Conservation (phyloP, 495 filamentous ascomycete species). For the Neurospora discreta region DNA sequence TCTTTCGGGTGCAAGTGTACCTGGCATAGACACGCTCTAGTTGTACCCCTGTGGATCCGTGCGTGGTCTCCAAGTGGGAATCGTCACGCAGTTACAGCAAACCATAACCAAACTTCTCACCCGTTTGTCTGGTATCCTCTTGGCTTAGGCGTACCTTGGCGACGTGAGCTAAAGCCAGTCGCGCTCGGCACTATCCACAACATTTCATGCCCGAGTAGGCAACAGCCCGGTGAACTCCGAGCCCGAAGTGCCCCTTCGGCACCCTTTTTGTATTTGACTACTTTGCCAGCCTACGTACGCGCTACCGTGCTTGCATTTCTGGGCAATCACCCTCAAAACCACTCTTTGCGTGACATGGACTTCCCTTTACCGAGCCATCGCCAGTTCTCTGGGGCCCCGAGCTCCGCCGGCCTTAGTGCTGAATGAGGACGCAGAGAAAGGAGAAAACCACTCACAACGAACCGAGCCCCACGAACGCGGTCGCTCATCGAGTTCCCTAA, state of each 20-base stretch:
- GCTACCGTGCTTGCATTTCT: background rate
- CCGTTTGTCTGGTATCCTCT: background rate
- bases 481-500: background rate
- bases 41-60: background rate
- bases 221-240: background rate
- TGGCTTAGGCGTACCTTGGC: background rate
- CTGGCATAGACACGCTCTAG: background rate
- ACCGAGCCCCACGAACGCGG: background rate
- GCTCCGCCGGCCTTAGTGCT: background rate
- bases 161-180: background rate
- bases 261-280: background rate
- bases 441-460: background rate
- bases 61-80: background rate
- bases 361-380: background rate
- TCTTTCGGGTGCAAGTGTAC: background rate
- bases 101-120: background rate
- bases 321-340: background rate
- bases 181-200: background rate
- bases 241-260: background rate
- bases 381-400: background rate
- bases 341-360: background rate
- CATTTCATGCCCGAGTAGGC: background rate
- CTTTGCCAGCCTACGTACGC: background rate
- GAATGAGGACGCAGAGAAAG: background rate
- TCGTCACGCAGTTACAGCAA: no score